These are phyloP conservation scores for Ceratobasidium papillatum DNA, from an alignment of 1,284 basidiomycete genomes.

Conservation along the genomic window DNA sequence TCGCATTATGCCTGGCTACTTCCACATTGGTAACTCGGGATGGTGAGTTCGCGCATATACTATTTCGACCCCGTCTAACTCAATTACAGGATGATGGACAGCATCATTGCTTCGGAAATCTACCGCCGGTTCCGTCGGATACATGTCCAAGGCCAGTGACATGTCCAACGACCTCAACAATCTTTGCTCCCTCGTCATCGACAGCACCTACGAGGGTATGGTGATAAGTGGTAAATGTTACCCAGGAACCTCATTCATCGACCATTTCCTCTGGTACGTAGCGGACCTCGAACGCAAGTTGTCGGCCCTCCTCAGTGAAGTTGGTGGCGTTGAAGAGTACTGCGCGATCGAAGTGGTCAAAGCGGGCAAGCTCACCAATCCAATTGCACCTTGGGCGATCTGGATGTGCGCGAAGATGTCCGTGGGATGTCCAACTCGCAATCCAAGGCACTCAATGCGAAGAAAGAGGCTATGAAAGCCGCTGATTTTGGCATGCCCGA, in stretches of 20 bases:
- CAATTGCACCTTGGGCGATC: constrained; percentile 99
- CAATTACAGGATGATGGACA: constrained; percentile 92
- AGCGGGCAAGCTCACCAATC: constrained; percentile 93
- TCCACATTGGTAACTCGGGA: constrained; percentile 99
- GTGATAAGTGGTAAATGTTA: constrained; percentile 99
- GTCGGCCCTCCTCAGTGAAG: constrained; percentile 97
- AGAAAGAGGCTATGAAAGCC: constrained; percentile 94
- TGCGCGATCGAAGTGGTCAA: constrained; percentile 98
- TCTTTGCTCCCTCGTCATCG: constrained; percentile 96
- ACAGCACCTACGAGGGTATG: constrained; percentile 99
- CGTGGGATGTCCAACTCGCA: constrained; percentile 97
- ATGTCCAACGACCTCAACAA: constrained; percentile 99
- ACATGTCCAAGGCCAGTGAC: constrained; percentile 99
- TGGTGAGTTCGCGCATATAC: constrained; percentile 63
- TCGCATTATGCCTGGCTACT: constrained; percentile 99
- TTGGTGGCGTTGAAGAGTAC: constrained; percentile 99
- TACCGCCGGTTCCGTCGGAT: constrained; percentile 97
- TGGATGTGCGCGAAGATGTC: constrained; percentile 99
- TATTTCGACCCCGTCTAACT: constrained; percentile 6
- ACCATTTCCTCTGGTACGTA: constrained; percentile 98
- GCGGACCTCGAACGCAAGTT: constrained; percentile 98
- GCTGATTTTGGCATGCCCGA: constrained; percentile 98
- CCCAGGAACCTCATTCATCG: constrained; percentile 98
- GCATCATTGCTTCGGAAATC: constrained; percentile 98
- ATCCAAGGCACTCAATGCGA: constrained; percentile 95